phyloP scores from a whole-genome alignment of 495 filamentous ascomycete species.

The Evansstolkia leycettana region DNA sequence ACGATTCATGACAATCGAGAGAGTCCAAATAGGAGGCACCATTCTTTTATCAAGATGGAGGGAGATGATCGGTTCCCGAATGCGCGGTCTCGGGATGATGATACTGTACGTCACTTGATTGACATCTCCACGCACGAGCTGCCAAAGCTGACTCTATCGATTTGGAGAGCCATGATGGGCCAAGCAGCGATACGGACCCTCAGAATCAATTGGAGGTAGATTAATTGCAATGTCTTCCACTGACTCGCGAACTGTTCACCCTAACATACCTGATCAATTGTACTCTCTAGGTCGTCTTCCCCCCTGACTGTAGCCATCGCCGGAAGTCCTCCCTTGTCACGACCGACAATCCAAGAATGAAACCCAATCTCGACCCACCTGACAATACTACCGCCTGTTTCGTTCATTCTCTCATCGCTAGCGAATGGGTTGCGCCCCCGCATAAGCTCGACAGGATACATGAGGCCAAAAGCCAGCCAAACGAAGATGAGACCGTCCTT shows the following conservation, averaged over 20 bases:
- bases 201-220: slow-evolving; percentile 40
- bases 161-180: slow-evolving; percentile 19
- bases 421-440: slow-evolving; percentile 23
- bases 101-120: not conserved
- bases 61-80: no score
- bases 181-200: slow-evolving; percentile 28
- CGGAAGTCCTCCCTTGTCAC: slow-evolving; percentile 75
- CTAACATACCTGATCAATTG: no score
- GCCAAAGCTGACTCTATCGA: no score
- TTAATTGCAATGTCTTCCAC: no score
- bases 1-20: no score
- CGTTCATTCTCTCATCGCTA: slow-evolving; percentile 70
- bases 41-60: not conserved
- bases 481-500: slow-evolving; percentile 10
- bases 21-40: no score
- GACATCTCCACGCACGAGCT: not conserved
- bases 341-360: slow-evolving; percentile 33
- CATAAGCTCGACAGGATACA: slow-evolving; percentile 15
- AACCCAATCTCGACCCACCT: slow-evolving; percentile 22
- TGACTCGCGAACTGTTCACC: no score
- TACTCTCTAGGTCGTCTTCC: slow-evolving; percentile 56
- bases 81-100: no score
- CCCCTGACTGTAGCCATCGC: slow-evolving; percentile 55
- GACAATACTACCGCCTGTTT: slow-evolving; percentile 53
- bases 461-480: slow-evolving; percentile 11